Percentiles rank a stretch among this genome's conserved stretches.
phyloP scores from a whole-genome alignment of 2,329 filamentous ascomycete genomes.

The Volutella citrinella region DNA sequence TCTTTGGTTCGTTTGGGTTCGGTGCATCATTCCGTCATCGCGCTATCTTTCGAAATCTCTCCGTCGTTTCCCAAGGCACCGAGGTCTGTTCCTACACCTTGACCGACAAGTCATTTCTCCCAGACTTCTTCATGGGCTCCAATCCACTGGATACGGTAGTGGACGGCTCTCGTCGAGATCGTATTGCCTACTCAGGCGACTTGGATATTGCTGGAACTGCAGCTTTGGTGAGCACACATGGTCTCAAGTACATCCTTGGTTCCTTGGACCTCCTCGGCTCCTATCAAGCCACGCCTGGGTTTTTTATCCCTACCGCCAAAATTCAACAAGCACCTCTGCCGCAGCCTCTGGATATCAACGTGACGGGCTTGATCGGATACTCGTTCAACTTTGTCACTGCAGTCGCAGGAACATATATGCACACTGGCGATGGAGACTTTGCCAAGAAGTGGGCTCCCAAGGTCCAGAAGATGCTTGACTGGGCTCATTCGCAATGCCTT shows the following conservation, averaged over 20 bases:
- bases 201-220: slow-evolving; percentile 26
- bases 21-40: slow-evolving; percentile 4
- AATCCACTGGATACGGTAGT: slow-evolving; percentile 31
- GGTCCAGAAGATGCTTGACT: slow-evolving; percentile 30
- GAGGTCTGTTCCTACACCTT: background rate
- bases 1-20: slow-evolving; percentile 5
- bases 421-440: slow-evolving; percentile 25
- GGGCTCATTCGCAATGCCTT: slow-evolving; percentile 21
- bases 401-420: slow-evolving; percentile 24
- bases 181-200: slow-evolving; percentile 31
- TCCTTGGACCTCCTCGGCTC: slow-evolving; percentile 27
- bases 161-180: slow-evolving; percentile 33
- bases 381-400: slow-evolving; percentile 26
- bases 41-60: slow-evolving; percentile 2
- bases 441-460: slow-evolving; percentile 25
- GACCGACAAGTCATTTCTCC: slow-evolving; percentile 24
- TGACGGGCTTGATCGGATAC: slow-evolving; percentile 33
- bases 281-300: slow-evolving; percentile 26
- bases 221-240: slow-evolving; percentile 26
- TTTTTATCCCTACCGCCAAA: slow-evolving; percentile 31
- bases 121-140: slow-evolving; percentile 33
- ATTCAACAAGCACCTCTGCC: slow-evolving; percentile 22
- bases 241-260: slow-evolving; percentile 22
- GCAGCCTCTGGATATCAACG: slow-evolving; percentile 16
- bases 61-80: background rate